These are phyloP conservation scores for Coniochaeta sp. DNA, from an alignment of 2,329 filamentous ascomycete species.

Conservation along the genomic window DNA sequence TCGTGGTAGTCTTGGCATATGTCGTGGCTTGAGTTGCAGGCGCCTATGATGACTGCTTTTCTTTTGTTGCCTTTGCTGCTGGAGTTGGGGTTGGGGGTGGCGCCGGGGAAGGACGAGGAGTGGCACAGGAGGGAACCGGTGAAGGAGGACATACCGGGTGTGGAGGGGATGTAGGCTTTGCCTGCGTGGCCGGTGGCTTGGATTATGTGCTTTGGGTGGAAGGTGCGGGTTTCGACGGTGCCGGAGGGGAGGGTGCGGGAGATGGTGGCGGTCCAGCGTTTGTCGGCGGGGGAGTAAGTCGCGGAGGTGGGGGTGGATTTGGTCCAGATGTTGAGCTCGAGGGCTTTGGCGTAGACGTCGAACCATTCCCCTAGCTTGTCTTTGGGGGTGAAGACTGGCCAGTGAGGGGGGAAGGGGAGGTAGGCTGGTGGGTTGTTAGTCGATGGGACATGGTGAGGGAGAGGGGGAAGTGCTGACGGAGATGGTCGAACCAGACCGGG, in stretches of 20 bases:
- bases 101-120: slow-evolving; percentile 52
- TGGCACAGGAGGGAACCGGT: slow-evolving; percentile 54
- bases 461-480: slow-evolving; percentile 23
- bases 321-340: slow-evolving; percentile 61
- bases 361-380: slow-evolving; percentile 62
- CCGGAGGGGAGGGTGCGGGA: slow-evolving; percentile 15
- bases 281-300: slow-evolving; percentile 38
- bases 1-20: slow-evolving; percentile 63
- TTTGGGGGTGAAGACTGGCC: slow-evolving; percentile 62
- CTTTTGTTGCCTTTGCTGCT: slow-evolving; percentile 1
- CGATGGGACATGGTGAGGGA: neutral
- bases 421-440: slow-evolving; percentile 30
- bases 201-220: slow-evolving; percentile 44
- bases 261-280: slow-evolving; percentile 46
- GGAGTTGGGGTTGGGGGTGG: slow-evolving; percentile 45
- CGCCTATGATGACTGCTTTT: slow-evolving; percentile 58
- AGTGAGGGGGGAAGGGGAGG: slow-evolving; percentile 51
- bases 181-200: slow-evolving; percentile 49
- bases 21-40: slow-evolving; percentile 63
- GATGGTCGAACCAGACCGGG: slow-evolving; percentile 50
- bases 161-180: slow-evolving; percentile 23
- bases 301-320: slow-evolving; percentile 36
- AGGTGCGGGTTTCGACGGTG: slow-evolving; percentile 28
- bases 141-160: slow-evolving; percentile 41
- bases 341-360: slow-evolving; percentile 50